Percentiles rank a stretch among this genome's conserved stretches.
These are phyloP conservation scores for Amanita rubescens DNA, from an alignment of 768 basidiomycete genomes.

Conservation along the genomic window DNA sequence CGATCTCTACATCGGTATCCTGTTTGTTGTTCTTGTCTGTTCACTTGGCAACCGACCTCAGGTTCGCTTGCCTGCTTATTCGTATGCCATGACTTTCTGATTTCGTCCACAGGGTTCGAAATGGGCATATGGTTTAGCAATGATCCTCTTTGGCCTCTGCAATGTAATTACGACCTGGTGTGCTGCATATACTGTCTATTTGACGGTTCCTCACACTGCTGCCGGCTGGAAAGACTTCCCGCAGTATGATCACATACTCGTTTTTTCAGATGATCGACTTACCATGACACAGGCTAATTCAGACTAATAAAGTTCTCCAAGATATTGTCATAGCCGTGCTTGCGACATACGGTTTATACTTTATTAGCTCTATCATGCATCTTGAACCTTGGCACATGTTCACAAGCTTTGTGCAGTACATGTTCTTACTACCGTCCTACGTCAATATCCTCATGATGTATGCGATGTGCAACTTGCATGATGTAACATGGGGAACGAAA, in stretches of 20 bases:
- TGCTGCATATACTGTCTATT: conserved; percentile 85
- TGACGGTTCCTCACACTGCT: conserved; percentile 69
- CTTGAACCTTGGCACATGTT: conserved; percentile 97
- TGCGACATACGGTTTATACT: conserved; percentile 77
- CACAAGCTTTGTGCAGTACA: conserved; percentile 86
- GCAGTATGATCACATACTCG: conserved; percentile 38
- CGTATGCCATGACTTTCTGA: conserved; percentile 1
- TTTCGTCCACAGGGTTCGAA: conserved; percentile 56
- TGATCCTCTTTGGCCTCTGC: conserved; percentile 72
- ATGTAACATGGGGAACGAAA: conserved; percentile 90
- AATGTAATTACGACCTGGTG: conserved; percentile 81
- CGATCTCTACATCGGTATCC: conserved; percentile 75
- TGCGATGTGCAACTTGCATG: conserved; percentile 89
- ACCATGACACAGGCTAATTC: conserved; percentile 40
- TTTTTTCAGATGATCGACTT: not conserved
- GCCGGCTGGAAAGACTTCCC: conserved; percentile 69
- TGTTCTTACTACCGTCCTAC: conserved; percentile 76
- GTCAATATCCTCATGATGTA: conserved; percentile 92
- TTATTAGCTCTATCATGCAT: conserved; percentile 82
- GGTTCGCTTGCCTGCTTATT: conserved; percentile 16
- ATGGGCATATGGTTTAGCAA: conserved; percentile 73
- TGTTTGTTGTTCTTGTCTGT: conserved; percentile 79
- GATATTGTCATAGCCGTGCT: conserved; percentile 79
- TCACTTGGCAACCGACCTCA: conserved; percentile 90
- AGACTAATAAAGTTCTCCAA: conserved; percentile 61